A percentile compares a stretch with the other conserved stretches of the same genome.
Conservation (phyloP, 164 flowering plant genomes). For the Stephania japonica region DNA sequence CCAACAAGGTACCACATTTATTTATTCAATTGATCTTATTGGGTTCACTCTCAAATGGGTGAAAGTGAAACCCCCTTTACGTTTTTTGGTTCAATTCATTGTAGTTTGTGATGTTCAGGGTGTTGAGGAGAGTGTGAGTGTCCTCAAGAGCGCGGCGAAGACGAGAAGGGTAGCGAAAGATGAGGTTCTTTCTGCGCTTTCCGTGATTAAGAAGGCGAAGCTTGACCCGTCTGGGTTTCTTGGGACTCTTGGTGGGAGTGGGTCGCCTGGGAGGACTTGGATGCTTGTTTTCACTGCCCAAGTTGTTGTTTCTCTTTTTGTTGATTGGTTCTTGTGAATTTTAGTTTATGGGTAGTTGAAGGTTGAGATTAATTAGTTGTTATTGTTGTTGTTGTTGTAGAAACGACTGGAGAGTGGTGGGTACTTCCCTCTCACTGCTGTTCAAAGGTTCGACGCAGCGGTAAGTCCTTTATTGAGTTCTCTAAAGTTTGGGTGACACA, state of each 20-base stretch:
- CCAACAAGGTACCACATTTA: not conserved
- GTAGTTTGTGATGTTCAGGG: slow-evolving; percentile 29
- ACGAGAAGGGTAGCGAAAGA: slow-evolving; percentile 55
- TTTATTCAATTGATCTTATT: not conserved
- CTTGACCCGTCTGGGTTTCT: slow-evolving; percentile 65
- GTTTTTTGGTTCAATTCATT: not conserved
- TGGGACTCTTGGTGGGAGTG: slow-evolving; percentile 68
- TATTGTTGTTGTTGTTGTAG: slow-evolving; percentile 23
- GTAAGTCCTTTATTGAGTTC: slow-evolving; percentile 38
- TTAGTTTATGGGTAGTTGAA: not conserved
- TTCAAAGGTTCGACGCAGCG: slow-evolving; percentile 94
- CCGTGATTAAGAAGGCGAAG: slow-evolving; percentile 72
- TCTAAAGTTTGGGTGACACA: not conserved
- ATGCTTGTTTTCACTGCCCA: slow-evolving; percentile 89
- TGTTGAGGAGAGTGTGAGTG: slow-evolving; percentile 62
- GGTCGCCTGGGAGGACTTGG: slow-evolving; percentile 95
- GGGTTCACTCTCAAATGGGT: not conserved
- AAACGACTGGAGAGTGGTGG: slow-evolving; percentile 51
- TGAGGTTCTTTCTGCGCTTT: slow-evolving; percentile 61
- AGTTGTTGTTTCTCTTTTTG: slow-evolving; percentile 21
- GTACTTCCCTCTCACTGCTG: slow-evolving; percentile 87
- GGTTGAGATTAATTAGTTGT: not conserved
- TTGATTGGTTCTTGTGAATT: not conserved
- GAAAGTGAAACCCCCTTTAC: not conserved
- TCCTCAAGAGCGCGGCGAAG: slow-evolving; percentile 80